Percentiles rank a stretch among this genome's conserved stretches.
Evolutionary conservation across 164 flowering plant genomes (phyloP).

Genomic region (Kalanchoe fedtschenkoi): DNA sequence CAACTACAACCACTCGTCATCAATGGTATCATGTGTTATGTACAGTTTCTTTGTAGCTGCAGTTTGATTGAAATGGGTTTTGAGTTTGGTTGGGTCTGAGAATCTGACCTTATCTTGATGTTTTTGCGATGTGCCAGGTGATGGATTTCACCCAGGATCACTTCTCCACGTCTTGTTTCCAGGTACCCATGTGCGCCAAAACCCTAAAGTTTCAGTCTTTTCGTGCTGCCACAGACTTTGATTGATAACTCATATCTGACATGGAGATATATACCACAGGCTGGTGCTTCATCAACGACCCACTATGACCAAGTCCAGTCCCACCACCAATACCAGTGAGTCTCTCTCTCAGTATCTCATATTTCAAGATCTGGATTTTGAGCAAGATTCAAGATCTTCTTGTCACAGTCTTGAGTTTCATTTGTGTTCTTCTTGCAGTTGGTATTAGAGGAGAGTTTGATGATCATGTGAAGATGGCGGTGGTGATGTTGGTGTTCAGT

Average conservation of each 20-base stretch:
- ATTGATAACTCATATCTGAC: background rate
- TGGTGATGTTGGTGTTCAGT: background rate
- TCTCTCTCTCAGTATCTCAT: background rate
- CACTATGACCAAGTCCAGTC: background rate
- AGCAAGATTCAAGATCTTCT: no score
- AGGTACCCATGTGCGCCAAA: background rate
- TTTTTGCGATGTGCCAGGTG: background rate
- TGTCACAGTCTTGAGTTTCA: no score
- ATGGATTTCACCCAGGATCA: constrained; percentile 2
- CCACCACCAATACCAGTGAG: constrained; percentile 2
- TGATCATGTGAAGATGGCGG: no score
- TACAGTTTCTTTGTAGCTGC: background rate
- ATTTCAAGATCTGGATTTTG: background rate
- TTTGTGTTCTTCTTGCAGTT: background rate
- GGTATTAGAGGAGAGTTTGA: background rate
- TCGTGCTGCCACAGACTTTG: background rate
- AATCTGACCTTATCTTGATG: no score
- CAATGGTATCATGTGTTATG: background rate
- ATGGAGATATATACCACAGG: background rate
- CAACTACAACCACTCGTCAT: no score
- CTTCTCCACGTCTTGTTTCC: background rate
- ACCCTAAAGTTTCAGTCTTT: background rate
- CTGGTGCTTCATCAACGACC: background rate
- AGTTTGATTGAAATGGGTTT: background rate
- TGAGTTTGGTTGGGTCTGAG: no score